Conservation (phyloP, 257 asterid genomes). For the Forsythia suspensa region DNA sequence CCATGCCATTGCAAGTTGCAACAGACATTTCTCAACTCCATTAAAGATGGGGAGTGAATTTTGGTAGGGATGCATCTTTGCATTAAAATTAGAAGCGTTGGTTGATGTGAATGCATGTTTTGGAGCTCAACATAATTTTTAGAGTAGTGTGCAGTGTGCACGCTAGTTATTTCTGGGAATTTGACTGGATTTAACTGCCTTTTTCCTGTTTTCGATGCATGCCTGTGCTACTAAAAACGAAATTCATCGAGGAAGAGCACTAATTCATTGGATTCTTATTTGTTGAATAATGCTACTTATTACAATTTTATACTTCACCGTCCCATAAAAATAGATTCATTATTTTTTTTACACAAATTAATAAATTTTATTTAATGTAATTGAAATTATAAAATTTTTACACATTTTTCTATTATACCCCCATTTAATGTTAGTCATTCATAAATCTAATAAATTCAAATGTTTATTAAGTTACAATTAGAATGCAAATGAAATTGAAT, state of each 20-base stretch:
- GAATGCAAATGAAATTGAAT: too few relatives aligned
- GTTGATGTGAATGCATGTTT: conserved; percentile 17
- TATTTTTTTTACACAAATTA: too few relatives aligned
- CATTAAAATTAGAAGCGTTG: conserved; percentile 20
- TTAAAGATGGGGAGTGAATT: background rate
- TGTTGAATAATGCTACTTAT: too few relatives aligned
- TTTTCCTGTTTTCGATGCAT: conserved; percentile 27
- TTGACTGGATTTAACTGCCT: conserved; percentile 1
- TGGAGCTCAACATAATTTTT: conserved; percentile 10
- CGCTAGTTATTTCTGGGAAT: background rate
- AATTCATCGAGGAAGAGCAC: background rate
- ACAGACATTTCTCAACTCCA: background rate
- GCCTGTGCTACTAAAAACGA: background rate
- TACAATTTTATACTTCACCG: too few relatives aligned
- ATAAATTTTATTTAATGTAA: too few relatives aligned
- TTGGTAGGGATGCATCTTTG: conserved; percentile 13
- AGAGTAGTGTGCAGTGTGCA: conserved; percentile 16
- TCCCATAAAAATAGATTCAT: too few relatives aligned
- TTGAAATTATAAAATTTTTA: too few relatives aligned
- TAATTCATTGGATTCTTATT: too few relatives aligned
- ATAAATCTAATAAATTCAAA: too few relatives aligned
- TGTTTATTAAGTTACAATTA: too few relatives aligned
- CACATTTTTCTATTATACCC: too few relatives aligned
- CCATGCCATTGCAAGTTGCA: conserved; percentile 24
- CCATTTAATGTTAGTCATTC: too few relatives aligned